Evolutionary conservation across 768 basidiomycete species (phyloP), one percentile per base, ranked within the genome.

Genomic region (Cystofilobasidium capitatum): DNA sequence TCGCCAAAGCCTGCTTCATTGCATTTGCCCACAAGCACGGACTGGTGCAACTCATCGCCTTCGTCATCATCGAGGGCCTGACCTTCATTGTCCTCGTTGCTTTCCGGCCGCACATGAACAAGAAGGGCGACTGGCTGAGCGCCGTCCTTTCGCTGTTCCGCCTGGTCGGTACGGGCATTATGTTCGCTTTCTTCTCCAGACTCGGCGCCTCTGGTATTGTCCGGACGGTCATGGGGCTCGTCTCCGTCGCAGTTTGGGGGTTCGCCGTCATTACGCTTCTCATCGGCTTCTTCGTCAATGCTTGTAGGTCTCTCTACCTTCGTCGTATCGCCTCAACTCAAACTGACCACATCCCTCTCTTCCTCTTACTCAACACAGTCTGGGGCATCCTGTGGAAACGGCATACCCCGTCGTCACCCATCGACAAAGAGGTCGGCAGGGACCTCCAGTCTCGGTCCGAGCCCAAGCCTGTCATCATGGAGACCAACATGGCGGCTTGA

Each of bases 1-100:
- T 90, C 73, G 77, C 87, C 71, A 86, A 85, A 71, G 83, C 91
- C 1, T 76, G 86, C 44, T 83, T 91, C 75, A 86, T 88, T 71
- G 83, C 82, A 7, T 77, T 78, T 55, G 76, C 74, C 0, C 81
- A 85, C 54, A 72, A 75, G 17, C 82, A 82, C 64, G 88, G 86
- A 4, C 81, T 82, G 70, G 84, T 83, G 0, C 91, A 93, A 71
- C 79, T 91, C 57, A 81, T 86, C 70, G 76, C 84, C 42, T 79
- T 87, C 65, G 76, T 91, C 61, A 76, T 87, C 70, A 74, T 88
- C 55, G 91, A 94, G 75, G 75, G 82, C 40, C 76, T 81, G n/a
- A 75, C 86, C 16, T 77, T 91, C 14, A 74, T 82, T 29, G 76
- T 80, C 3, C 74, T 86, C 44, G 67, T 87, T 39, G 73, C 80